Base-by-base conservation (phyloP, 2,329 filamentous ascomycete genomes). In the Apiospora sp. region DNA sequence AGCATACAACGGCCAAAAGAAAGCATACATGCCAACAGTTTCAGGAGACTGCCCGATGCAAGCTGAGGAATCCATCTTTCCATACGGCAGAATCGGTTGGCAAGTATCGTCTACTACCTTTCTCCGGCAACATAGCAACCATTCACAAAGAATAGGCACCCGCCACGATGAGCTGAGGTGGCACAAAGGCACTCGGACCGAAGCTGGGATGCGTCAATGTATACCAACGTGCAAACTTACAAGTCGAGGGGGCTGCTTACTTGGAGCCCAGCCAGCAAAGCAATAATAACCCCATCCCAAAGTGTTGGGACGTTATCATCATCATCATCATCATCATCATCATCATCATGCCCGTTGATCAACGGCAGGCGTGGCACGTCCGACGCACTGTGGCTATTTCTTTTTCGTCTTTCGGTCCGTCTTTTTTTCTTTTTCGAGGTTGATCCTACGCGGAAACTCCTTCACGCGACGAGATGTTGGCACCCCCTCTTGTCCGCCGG, bases 361-460 rank as follows among this genome's bases (percentile, higher is more conserved):
- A 61, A 37, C 54, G 27, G 34, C 54, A 61, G 34, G 30, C 54
- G 54, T 37, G 22, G 51, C 16, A 27, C 51, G 13, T 58, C 27
- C 54, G 34, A 12, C 30, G 19, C 4, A 37, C 34, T 12, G 54
- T 37, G 16, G 30, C 1, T n/a, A 8, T 37, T 41, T 64, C 8
- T 41, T 41, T 7, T n/a, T 41, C 10, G 30, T 41, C 34, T 41
- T 41, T 64, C 58, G 58, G 58, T n/a, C 58, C 58, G 58, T 64
- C 34, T 64, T 64, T 41, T 41, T 41, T 37, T 37, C 10, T 41
- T 37, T 37, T 10, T 41, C 58, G 12, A 64, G 54, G 19, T 61
- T 34, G 30, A 64, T 34, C 58, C 54, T 37, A n/a, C 54, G 54
- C 54, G 54, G 54, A 61, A 61, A 61, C 54, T 14, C 54, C 13